Evolutionary conservation across 345 rosid species (phyloP).

Genomic region (Salix purpurea): DNA sequence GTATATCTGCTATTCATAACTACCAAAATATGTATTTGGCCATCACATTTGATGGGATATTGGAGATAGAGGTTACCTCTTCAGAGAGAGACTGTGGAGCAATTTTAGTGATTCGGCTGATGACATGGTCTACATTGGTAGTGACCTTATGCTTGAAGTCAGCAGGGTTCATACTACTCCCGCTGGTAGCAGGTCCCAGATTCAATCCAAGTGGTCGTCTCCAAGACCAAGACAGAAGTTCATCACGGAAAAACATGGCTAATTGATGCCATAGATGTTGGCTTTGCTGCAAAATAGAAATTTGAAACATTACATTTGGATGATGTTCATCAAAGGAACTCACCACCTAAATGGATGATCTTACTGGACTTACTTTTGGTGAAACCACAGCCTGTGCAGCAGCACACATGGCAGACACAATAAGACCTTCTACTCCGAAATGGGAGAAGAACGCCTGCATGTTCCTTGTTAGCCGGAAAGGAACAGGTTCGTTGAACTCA

Average conservation of each 20-base stretch:
- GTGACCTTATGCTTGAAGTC: conserved; percentile 76
- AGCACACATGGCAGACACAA: conserved; percentile 88
- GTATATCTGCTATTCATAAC: neutral
- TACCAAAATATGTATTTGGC: neutral
- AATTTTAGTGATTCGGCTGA: conserved; percentile 64
- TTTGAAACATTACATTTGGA: neutral
- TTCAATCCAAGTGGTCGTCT: conserved; percentile 84
- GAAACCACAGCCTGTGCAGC: conserved; percentile 93
- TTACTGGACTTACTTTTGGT: conserved; percentile 52
- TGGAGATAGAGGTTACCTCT: conserved; percentile 49
- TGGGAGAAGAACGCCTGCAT: conserved; percentile 95
- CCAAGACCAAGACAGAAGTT: conserved; percentile 90
- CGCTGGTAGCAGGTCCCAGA: conserved; percentile 49
- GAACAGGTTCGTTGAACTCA: conserved; percentile 87
- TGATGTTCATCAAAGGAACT: neutral
- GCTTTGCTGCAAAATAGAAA: conserved; percentile 60
- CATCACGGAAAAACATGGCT: conserved; percentile 98
- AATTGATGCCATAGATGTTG: conserved; percentile 89
- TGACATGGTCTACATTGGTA: conserved; percentile 71
- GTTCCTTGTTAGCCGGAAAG: conserved; percentile 96
- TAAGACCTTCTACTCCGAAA: conserved; percentile 93
- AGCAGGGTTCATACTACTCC: conserved; percentile 57
- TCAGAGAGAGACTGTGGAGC: conserved; percentile 78
- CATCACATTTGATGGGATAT: neutral
- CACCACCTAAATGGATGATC: neutral